A percentile compares a stretch with the other conserved stretches of the same genome.
Evolutionary conservation across 2,329 filamentous ascomycete genomes (phyloP).

Genomic region (Fusarium sterilihyphosum): DNA sequence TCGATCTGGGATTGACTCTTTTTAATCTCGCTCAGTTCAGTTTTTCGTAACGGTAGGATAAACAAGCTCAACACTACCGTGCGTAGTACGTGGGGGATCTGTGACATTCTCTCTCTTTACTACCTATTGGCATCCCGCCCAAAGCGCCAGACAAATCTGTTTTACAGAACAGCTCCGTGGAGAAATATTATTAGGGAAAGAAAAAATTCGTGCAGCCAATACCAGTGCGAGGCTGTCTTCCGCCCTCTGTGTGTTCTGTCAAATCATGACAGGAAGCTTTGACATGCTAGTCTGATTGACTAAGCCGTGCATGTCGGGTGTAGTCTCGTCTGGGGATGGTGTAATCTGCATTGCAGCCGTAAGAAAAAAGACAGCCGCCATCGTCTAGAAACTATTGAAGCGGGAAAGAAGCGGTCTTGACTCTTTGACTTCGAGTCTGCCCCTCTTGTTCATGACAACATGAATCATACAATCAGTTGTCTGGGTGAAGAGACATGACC

Average conservation of each 20-base stretch:
- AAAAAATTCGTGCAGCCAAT: constrained; percentile 9
- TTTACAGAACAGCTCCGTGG: background rate
- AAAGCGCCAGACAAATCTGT: background rate
- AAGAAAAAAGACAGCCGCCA: constrained; percentile 25
- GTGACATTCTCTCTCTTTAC: background rate
- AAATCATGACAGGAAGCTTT: constrained; percentile 27
- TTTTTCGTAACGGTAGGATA: constrained; percentile 1
- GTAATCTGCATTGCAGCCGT: constrained; percentile 10
- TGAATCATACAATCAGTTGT: constrained; percentile 12
- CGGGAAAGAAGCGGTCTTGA: constrained; percentile 23
- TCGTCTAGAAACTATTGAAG: constrained; percentile 21
- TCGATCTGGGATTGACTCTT: background rate
- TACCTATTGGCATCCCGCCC: background rate
- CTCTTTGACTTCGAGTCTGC: background rate
- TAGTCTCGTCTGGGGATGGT: constrained; percentile 28
- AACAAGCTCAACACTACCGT: constrained; percentile 17
- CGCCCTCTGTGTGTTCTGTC: background rate
- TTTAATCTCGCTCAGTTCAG: background rate
- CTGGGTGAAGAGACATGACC: background rate
- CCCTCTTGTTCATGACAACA: background rate
- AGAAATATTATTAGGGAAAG: background rate
- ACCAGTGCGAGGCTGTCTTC: background rate
- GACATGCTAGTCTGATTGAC: constrained; percentile 20
- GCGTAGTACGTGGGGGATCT: constrained; percentile 8
- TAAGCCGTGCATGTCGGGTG: constrained; percentile 21